Evolutionary conservation across 495 filamentous ascomycete genomes (phyloP), one percentile per base, ranked within the genome.

Genomic region (Hypomontagnella monticulosa): DNA sequence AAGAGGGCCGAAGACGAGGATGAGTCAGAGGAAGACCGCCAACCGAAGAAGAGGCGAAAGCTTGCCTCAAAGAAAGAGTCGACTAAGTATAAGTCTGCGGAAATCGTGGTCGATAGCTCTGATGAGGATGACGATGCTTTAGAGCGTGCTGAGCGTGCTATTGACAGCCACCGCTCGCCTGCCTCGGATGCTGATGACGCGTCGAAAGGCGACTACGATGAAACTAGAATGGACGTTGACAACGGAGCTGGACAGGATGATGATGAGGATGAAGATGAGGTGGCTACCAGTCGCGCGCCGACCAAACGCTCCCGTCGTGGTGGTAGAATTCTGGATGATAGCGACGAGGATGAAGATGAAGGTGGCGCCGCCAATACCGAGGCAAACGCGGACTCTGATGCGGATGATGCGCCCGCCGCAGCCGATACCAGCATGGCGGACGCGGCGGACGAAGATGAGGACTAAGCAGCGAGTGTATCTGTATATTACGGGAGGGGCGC

Each of bases 71-170:
- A 84, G 65, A 83, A 83, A 60, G 76, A 80, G 32, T 66, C 64
- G 14, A 74, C 63, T 42, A 93, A 93, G 70, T 95, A 84, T 76
- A 96, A 96, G 83, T 90, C 87, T 53, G 87, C 80, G 36, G 92
- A 96, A 74, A 84, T 90, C 57, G 87, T 96, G 23, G 88, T 91
- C 34, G 90, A 93, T 51, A 90, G 88, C 54, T 89, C 40, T 11
- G 78, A 74, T 8, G 77, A 81, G 2, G 80, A 77, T 38, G 70
- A 66, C 7, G 76, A 79, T 44, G 81, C 73, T 9, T 75, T 79
- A 9, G 81, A 80, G 40, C 65, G 73, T 42, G 78, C 80, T 9
- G 79, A 81, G 57, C 65, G 75, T 12, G 70, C 68, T 7, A 63
- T 81, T 0, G 75, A 77, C 60, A 67, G 59, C 44, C 69, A 62